A percentile compares a stretch with the other conserved stretches of the same genome.
phyloP scores from a whole-genome alignment of 169 alveolate genomes.

The Cystoisospora suis region DNA sequence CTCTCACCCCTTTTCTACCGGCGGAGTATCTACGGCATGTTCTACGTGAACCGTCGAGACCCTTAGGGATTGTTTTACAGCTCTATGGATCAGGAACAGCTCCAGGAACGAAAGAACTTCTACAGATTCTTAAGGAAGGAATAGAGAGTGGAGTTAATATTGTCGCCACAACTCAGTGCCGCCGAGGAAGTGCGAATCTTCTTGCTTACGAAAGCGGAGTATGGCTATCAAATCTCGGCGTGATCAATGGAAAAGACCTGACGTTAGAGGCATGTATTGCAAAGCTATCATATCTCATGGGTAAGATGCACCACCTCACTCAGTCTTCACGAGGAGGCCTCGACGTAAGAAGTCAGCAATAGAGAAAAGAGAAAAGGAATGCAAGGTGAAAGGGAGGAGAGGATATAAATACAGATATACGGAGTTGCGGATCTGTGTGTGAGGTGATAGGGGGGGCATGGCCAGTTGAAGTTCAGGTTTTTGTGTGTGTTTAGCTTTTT shows the following conservation, averaged over 20 bases:
- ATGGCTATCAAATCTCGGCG: slow-evolving; percentile 76
- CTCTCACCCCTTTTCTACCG: slow-evolving; percentile 22
- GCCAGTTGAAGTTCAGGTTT: not conserved
- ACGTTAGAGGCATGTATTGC: slow-evolving; percentile 81
- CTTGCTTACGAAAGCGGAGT: slow-evolving; percentile 82
- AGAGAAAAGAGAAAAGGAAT: not conserved
- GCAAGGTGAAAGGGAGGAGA: no score
- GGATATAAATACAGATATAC: not conserved
- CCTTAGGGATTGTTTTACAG: slow-evolving; percentile 71
- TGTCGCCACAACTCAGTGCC: slow-evolving; percentile 85
- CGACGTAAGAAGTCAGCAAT: not conserved
- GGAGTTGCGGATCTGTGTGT: not conserved
- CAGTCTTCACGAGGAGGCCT: not conserved
- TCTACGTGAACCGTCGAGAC: not conserved
- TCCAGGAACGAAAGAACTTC: slow-evolving; percentile 74
- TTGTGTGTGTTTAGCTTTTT: not conserved
- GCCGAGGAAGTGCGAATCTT: slow-evolving; percentile 77
- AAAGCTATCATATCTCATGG: slow-evolving; percentile 78
- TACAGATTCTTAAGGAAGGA: slow-evolving; percentile 71
- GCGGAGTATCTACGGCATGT: not conserved
- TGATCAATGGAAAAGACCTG: slow-evolving; percentile 81
- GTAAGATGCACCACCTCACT: not conserved
- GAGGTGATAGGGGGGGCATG: no score
- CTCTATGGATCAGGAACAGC: slow-evolving; percentile 84
- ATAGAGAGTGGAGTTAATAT: slow-evolving; percentile 79